Evolutionary conservation across 108 stramenopile species (phyloP), one percentile per base, ranked within the genome.

Genomic region (Hondaea fermentalgiana): DNA sequence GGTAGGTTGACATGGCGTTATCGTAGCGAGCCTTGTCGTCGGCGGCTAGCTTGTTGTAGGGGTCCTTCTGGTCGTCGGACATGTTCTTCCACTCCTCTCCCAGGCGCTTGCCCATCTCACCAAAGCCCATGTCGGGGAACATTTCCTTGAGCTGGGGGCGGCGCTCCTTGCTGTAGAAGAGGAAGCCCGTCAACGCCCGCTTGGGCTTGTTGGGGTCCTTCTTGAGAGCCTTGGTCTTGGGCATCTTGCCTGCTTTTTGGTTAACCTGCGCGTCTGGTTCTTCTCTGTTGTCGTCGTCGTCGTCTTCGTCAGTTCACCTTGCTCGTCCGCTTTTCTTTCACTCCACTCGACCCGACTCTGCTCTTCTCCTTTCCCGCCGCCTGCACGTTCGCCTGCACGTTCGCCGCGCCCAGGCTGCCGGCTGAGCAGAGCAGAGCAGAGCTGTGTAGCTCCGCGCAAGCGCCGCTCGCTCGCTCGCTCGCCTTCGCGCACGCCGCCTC

Each of bases 21-120:
- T 83, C 76, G 76, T 83, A 83, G 5, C 76, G 76, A 6, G 76
- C 23, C 76, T 35, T 83, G 76, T 83, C 76, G 12, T 47, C 76
- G 28, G 76, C 76, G 51, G 76, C 76, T 21, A 83, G 76, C 49
- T 4, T 83, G 90, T 93, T 94, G 92, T 92, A 95, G 57, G 58
- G 76, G 5, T 64, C 92, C 93, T 95, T 95, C 60, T 92, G 91
- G 45, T 92, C 89, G 43, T 94, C 93, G 23, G 89, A 44, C 44
- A 95, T 91, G 8, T 92, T 92, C 60, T 93, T 90, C 95, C 95
- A 95, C 88, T 91, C 90, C 88, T 92, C 91, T 23, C 94, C 95
- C 45, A 95, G 89, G 71, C 92, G 89, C 91, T 94, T 95, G 55
- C 95, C 95, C 23, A 94, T 89, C 58, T 90, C 93, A 43, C 93